A percentile compares a stretch with the other conserved stretches of the same genome.
These are phyloP conservation scores for Lentinula guzmanii DNA, from an alignment of 768 basidiomycete species.

Conservation along the genomic window DNA sequence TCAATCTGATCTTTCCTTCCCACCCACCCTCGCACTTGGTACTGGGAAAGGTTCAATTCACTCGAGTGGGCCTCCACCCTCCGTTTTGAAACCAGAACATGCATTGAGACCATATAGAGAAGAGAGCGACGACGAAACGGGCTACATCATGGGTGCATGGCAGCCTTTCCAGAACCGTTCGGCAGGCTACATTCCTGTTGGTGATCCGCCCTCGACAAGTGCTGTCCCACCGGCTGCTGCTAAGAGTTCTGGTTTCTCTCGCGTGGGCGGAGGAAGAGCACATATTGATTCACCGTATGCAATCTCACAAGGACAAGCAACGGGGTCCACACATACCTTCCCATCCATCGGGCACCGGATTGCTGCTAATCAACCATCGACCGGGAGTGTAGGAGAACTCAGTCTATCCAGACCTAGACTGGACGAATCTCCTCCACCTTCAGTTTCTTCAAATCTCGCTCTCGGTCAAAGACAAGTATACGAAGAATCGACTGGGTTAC, in stretches of 20 bases:
- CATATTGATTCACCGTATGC: slow-evolving; percentile 85
- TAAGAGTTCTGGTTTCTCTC: slow-evolving; percentile 64
- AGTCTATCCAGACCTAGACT: slow-evolving; percentile 12
- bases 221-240: slow-evolving; percentile 18
- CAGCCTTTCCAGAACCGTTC: slow-evolving; percentile 52
- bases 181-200: slow-evolving; percentile 41
- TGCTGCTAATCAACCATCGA: neutral
- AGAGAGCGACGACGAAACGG: slow-evolving; percentile 73
- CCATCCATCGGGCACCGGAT: slow-evolving; percentile 50
- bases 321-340: slow-evolving; percentile 60
- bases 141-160: slow-evolving; percentile 96
- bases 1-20: slow-evolving; percentile 27
- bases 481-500: slow-evolving; percentile 23
- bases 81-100: slow-evolving; percentile 75
- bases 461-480: slow-evolving; percentile 28
- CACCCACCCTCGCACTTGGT: slow-evolving; percentile 31
- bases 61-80: slow-evolving; percentile 54
- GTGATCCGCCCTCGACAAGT: slow-evolving; percentile 23
- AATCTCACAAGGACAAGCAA: slow-evolving; percentile 31
- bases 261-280: slow-evolving; percentile 83
- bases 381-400: slow-evolving; percentile 12
- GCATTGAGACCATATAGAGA: slow-evolving; percentile 71
- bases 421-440: slow-evolving; percentile 41
- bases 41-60: slow-evolving; percentile 39
- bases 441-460: slow-evolving; percentile 43